Evolutionary conservation across 306 rosid species (phyloP).

Genomic region (Fragaria iinumae): DNA sequence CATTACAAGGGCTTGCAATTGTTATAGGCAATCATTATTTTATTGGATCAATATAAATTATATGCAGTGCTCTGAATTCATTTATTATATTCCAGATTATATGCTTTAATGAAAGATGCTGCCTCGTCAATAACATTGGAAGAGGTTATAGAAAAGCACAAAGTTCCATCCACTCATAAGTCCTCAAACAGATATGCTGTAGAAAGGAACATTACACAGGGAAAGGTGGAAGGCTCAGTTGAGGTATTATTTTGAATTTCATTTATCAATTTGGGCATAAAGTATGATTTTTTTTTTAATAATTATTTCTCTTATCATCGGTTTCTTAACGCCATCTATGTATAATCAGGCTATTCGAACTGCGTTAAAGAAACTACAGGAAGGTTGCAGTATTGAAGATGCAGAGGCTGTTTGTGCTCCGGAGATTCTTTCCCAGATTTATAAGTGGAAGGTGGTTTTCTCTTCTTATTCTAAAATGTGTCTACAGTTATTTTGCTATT

Average conservation of each 20-base stretch:
- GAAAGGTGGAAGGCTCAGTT: constrained; percentile 83
- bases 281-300: neutral
- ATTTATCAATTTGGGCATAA: neutral
- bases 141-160: constrained; percentile 49
- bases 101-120: constrained; percentile 60
- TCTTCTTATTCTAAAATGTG: constrained; percentile 19
- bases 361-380: constrained; percentile 65
- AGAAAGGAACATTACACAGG: constrained; percentile 71
- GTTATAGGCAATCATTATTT: neutral
- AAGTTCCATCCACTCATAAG: constrained; percentile 54
- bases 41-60: neutral
- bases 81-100: constrained; percentile 47
- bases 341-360: constrained; percentile 71
- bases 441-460: constrained; percentile 75
- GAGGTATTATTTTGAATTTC: constrained; percentile 42
- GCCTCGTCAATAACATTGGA: constrained; percentile 60
- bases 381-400: constrained; percentile 59
- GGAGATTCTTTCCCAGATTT: constrained; percentile 59
- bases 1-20: constrained; percentile 1
- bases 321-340: constrained; percentile 1
- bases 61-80: constrained; percentile 4
- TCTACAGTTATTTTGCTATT: constrained; percentile 9
- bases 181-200: constrained; percentile 38
- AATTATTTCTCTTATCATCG: neutral
- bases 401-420: constrained; percentile 77